Base-by-base conservation (phyloP, 345 rosid genomes). In the Gossypium ekmanianum region DNA sequence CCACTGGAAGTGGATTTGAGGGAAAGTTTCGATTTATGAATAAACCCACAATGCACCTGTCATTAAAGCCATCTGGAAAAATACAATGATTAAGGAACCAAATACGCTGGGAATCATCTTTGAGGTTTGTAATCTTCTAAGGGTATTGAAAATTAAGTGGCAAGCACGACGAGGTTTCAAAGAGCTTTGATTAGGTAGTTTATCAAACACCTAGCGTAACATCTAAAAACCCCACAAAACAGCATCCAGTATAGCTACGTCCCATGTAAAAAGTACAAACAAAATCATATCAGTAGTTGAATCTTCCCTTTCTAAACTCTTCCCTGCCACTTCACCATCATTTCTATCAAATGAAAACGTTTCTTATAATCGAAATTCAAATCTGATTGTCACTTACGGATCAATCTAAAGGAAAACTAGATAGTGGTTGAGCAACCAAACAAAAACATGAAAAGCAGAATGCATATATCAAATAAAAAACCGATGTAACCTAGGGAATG, bases 161-260 rank as follows among this genome's bases (percentile, higher is more conserved):
- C 80, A 77, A 63, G 77, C 70, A 18, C 78, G 79, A 2, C 10
- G 45, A 7, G 83, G 77, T 50, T 84, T 84, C 58, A 58, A 70
- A 73, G 82, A 77, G 76, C 7, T 76, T 85, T 72, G 3, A 84
- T 80, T 71, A 89, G 88, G 86, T 72, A 61, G 84, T 89, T 89
- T 72, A 87, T 89, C 92, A 88, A 87, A 77, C 96, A 83, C 80
- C 83, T 86, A 79, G 92, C 91, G 52, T 80, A 62, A 16, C 3
- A 62, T 44, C 4, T 34, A 34, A 34, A 22, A 16, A 63, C n/a
- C 24, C 48, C 39, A 34, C 12, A 63, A 62, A 34, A 34, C 47
- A 6, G n/a, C 22, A 9, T 16, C 22, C 2, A 14, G 34, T 29
- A 62, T 16, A 8, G 47, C 18, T 14, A 61, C 34, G 43, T 34